Base-by-base conservation (phyloP, 768 basidiomycete species). In the Serpula lacrymans region DNA sequence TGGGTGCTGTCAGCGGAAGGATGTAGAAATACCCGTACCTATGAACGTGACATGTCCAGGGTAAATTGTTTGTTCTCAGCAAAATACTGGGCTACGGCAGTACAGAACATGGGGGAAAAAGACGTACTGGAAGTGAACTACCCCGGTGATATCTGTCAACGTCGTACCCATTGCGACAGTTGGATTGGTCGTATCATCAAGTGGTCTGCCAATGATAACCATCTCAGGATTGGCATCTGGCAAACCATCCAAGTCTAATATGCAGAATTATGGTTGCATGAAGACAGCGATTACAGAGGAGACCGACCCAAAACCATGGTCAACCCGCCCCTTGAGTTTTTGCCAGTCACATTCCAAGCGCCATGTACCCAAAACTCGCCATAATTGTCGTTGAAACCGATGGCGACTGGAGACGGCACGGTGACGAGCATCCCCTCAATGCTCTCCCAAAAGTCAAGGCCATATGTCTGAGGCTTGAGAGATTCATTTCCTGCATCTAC, bases 391-490 rank as follows among this genome's bases (percentile, higher is more conserved):
- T 68, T 67, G 52, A 80, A 81, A 42, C 69, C 62, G 5, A 72
- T 50, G 3, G 74, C 67, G 5, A 63, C 55, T 2, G 80, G 78
- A 4, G 57, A 63, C 4, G 66, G 71, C 17, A 81, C 63, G 0
- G 69, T 70, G 17, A 83, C 78, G 3, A 82, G 60, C 49, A 75
- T 71, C 2, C 78, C 78, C 44, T 78, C 74, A 8, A 83, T 65
- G 50, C 75, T 78, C 51, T 77, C 70, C 78, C 79, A 83, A 51
- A 83, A 82, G 51, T 82, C 80, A 24, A 81, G 53, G 6, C 79
- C 81, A 42, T 64, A 81, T 31, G 64, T 57, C 20, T 71, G 64
- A 2, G 78, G 78, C 37, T 70, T 67, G 27, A 80, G 54, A 5
- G 68, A 67, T 6, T 69, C 60, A 46, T 82, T 75, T 4, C 67